A percentile compares a stretch with the other conserved stretches of the same genome.
Conservation (phyloP, 116 monocot species). For the Phalaenopsis hybrid region DNA sequence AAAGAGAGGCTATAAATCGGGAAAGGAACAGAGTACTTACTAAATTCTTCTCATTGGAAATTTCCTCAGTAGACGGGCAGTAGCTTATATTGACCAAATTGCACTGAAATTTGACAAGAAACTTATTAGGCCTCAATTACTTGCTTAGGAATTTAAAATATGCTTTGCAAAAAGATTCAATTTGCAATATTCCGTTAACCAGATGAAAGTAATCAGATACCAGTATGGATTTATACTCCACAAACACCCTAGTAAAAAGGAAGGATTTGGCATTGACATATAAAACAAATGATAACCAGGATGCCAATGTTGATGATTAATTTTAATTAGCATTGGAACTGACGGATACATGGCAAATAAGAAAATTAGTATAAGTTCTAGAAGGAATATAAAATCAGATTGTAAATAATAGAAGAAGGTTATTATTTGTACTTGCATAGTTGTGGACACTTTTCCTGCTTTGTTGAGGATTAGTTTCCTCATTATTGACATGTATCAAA, state of each 20-base stretch:
- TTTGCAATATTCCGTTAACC: not conserved
- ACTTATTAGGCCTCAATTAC: not conserved
- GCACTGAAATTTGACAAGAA: slow-evolving; percentile 19
- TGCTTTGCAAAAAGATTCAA: not conserved
- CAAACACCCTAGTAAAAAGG: not conserved
- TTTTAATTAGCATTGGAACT: no score
- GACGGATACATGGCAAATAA: no score
- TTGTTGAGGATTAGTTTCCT: no score
- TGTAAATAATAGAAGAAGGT: no score
- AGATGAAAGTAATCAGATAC: not conserved
- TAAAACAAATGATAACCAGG: not conserved
- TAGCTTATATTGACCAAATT: slow-evolving; percentile 24
- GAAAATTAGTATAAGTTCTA: no score
- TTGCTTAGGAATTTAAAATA: not conserved
- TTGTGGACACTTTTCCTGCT: no score
- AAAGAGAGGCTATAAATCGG: not conserved
- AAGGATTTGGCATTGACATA: not conserved
- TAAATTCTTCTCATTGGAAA: slow-evolving; percentile 44
- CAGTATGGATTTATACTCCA: not conserved
- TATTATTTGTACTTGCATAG: no score
- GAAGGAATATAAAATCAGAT: no score
- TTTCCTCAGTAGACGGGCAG: slow-evolving; percentile 60
- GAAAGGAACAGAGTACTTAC: slow-evolving; percentile 19
- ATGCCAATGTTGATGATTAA: not conserved
- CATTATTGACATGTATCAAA: no score